Evolutionary conservation across 1,284 basidiomycete genomes (phyloP).

Genomic region (Thelephora terrestris): DNA sequence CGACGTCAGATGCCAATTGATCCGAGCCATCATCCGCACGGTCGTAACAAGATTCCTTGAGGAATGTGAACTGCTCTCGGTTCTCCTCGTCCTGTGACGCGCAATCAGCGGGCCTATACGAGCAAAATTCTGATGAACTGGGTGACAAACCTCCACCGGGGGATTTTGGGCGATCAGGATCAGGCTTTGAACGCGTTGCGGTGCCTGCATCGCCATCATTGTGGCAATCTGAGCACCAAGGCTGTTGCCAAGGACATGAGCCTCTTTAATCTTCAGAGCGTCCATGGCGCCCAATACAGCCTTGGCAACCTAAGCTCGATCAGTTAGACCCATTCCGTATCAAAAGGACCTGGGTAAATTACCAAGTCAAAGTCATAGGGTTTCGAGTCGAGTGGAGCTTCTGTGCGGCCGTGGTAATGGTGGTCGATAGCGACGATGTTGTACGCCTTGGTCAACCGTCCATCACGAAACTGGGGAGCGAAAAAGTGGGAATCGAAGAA

Average conservation of each 20-base stretch:
- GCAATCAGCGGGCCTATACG: neutral
- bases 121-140: neutral
- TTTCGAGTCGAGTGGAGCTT: neutral
- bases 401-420: neutral
- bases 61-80: neutral
- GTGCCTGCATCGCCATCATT: neutral
- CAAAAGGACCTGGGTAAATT: neutral
- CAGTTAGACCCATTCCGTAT: neutral
- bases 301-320: neutral
- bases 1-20: neutral
- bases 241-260: neutral
- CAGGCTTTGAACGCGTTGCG: neutral
- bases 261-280: neutral
- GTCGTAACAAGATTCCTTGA: neutral
- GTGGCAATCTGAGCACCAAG: neutral
- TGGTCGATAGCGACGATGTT: constrained; percentile 1
- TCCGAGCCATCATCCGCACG: neutral
- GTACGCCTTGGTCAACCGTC: neutral
- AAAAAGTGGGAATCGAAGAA: constrained; percentile 1
- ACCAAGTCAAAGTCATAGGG: neutral
- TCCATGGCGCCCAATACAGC: neutral
- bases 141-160: neutral
- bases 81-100: neutral
- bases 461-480: neutral
- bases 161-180: neutral